Base-by-base conservation (phyloP, 2,329 filamentous ascomycete species). In the Penicillium sp. region DNA sequence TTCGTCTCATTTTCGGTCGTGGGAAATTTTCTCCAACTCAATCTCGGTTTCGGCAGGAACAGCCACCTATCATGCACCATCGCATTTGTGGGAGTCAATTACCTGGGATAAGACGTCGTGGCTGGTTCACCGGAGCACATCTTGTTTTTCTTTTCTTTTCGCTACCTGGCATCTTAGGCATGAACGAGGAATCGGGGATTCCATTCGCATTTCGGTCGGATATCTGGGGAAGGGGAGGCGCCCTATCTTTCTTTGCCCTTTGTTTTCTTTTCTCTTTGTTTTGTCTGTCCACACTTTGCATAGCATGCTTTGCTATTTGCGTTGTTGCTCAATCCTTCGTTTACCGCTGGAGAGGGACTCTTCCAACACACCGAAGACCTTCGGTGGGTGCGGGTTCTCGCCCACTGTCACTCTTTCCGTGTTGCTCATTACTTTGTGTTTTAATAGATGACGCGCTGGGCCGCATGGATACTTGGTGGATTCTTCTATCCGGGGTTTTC, bases 71-170 rank as follows among this genome's bases (percentile, higher is more conserved):
- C 35, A 23, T 30, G n/a, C 36, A 43, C 36, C 36, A 49, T 53
- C 31, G 47, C 53, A 56, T 56, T 51, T 51, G 45, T 39, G 41
- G 51, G 51, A 56, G 53, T 54, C 49, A 41, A 41, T 42, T 30
- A 49, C 39, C 35, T 42, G 28, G 38, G 45, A 33, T 44, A 47
- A 41, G 32, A 43, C 36, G 40, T 41, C 29, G 49, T 49, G 53
- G 38, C 53, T 53, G 53, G 53, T 43, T 54, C 53, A 51, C 47
- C 37, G 43, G 47, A 47, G 40, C 43, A 39, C 34, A 28, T n/a
- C n/a, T n/a, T n/a, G n/a, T 15, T 15, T 34, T 25, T 17, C 13
- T 21, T 15, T 13, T 9, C 15, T 34, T 23, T 19, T 3, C 10
- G 20, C 23, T 28, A 43, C 39, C 26, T 39, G 28, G 38, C 33